Conservation (phyloP, 2,329 filamentous ascomycete genomes). For the Arthrinium phaeospermum region DNA sequence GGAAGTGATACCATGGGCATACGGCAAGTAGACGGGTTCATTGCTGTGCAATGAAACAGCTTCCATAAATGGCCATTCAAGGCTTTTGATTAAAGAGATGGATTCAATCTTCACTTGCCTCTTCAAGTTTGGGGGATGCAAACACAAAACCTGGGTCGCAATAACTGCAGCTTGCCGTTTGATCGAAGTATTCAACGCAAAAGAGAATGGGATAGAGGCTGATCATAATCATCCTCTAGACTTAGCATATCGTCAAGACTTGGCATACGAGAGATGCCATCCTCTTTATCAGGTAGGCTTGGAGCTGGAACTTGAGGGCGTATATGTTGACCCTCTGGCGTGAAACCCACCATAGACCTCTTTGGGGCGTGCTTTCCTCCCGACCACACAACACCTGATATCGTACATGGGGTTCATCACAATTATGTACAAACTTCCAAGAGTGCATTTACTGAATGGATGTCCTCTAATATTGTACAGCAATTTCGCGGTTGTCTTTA, state of each 20-base stretch:
- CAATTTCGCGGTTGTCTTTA: slow-evolving; percentile 51
- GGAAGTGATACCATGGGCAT: neutral
- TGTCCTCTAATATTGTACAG: slow-evolving; percentile 5
- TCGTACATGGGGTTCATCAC: neutral
- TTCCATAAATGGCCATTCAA: neutral
- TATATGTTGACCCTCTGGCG: neutral
- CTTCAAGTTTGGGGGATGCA: neutral
- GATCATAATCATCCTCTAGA: neutral
- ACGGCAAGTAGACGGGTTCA: neutral
- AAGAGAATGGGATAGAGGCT: neutral
- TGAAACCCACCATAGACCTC: neutral
- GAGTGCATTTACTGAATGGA: neutral
- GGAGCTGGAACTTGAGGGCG: neutral
- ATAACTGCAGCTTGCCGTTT: slow-evolving; percentile 16
- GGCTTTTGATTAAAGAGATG: neutral
- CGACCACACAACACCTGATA: neutral
- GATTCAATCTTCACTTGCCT: neutral
- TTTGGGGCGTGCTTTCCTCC: too few relatives aligned
- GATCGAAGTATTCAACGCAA: neutral
- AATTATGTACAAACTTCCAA: neutral
- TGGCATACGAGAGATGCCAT: too few relatives aligned
- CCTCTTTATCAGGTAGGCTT: neutral
- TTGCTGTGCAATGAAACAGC: neutral
- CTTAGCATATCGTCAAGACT: neutral
- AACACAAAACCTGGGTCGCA: neutral